Base-by-base conservation (phyloP, 1,139 yeast genomes). In the Magnusiomyces sp. region DNA sequence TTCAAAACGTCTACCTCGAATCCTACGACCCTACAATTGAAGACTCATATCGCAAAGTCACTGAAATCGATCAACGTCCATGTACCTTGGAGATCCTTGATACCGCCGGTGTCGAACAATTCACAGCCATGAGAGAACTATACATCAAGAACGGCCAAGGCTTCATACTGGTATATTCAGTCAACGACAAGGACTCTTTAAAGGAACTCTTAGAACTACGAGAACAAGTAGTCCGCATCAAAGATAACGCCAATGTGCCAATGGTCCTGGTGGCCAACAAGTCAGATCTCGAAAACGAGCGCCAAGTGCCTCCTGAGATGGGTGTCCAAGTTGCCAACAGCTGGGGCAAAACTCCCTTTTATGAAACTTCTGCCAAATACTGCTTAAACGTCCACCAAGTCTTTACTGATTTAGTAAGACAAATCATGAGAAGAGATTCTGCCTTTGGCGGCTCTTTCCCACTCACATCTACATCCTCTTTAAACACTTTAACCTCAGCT, bases 1-100 rank as follows among this genome's bases (percentile, higher is more conserved):
- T 65, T 5, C 65, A 64, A 47, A 60, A 60, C 16, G 58, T 61
- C 5, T 90, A 88, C 65, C 88, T 88, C 44, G 95, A 88, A 64
- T 94, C 88, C 61, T 92, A 92, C 62, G 98, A 92, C 68, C 98
- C 98, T 7, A 92, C 99, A 20, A 94, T 92, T 61, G 99, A 94
- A 68, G 76, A 72, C 53, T 66, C 73, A 5, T 72, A 72, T 57
- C 63, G 72, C 42, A 71, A 69, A 54, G 63, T 60, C 40, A 62
- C 70, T 46, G 58, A 58, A 14, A 60, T 72, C 9, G 74, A 72
- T 49, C 67, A 64, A 44, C 65, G 70, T 36, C 62, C 62, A 10
- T 69, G 71, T 47, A 60, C 66, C 11, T 60, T 72, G 43, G 74
- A 71, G 53, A 71, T 72, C 37, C 67, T 72, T 40, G 76, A 72